These are phyloP conservation scores for Colletotrichum liaoningense DNA, from an alignment of 2,329 filamentous ascomycete genomes.

Conservation along the genomic window DNA sequence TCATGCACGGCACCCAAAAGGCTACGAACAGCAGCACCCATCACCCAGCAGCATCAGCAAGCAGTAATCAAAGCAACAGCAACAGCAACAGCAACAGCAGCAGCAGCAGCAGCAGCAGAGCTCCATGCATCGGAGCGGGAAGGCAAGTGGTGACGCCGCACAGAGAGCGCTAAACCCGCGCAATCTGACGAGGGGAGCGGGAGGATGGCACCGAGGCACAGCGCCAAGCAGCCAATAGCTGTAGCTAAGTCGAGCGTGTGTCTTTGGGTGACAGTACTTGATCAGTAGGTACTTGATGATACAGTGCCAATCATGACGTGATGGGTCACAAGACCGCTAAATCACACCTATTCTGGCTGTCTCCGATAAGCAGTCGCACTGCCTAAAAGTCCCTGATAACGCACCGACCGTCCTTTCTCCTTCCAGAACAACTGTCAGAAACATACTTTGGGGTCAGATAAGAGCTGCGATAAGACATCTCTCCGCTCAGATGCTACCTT, in stretches of 20 bases:
- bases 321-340: background rate
- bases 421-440: background rate
- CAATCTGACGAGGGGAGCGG: background rate
- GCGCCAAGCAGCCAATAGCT: background rate
- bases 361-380: constrained; percentile 5
- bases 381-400: background rate
- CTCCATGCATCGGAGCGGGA: constrained; percentile 22
- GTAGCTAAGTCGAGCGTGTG: background rate
- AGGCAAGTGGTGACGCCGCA: constrained; percentile 4
- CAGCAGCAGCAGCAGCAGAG: background rate
- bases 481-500: background rate
- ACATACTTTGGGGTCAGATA: background rate
- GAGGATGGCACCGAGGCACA: background rate
- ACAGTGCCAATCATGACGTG: constrained; percentile 5
- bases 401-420: background rate
- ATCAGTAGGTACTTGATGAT: too few relatives aligned
- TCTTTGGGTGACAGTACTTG: background rate
- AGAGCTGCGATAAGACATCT: constrained; percentile 18
- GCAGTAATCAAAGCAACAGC: background rate
- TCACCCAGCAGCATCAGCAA: background rate
- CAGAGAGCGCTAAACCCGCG: constrained; percentile 19
- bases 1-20: constrained; percentile 2
- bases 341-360: too few relatives aligned
- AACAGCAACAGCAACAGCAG: background rate
- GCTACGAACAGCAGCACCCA: background rate